Evolutionary conservation across 345 rosid genomes (phyloP), one percentile per base, ranked within the genome.

Genomic region (Eucalyptus polyanthemos): DNA sequence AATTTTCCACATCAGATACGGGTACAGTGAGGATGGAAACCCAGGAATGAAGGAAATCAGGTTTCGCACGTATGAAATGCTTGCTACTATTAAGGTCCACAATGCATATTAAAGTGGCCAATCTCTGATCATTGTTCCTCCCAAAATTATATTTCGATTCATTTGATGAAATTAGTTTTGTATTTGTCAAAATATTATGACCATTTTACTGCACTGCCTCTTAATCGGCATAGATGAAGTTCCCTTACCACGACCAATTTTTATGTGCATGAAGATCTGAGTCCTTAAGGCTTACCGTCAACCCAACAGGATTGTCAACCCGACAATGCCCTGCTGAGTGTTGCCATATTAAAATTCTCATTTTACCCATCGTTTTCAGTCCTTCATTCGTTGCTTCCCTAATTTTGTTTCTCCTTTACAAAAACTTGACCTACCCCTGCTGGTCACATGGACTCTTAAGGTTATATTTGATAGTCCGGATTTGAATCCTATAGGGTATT

Each of bases 361-460:
- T n/a, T 65, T 14, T 7, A 65, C 37, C 37, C 3, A 65, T 65
- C 76, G 0, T 65, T n/a, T 14, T n/a, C 0, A 4, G 19, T 65
- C 37, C 37, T 4, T 29, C 19, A 4, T n/a, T 65, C 72, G 8
- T 29, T 65, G 37, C 37, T 65, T 31, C 72, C 34, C 17, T 65
- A 62, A 4, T 65, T 65, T 65, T n/a, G 31, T 65, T 65, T 65
- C 19, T 65, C 37, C 72, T 65, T 29, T 6, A 7, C 72, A 29
- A 65, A 65, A 65, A 7, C 72, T 65, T 6, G 72, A 4, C 37
- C 72, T 65, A 14, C 1, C 16, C 37, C 37, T 29, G 21, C 17
- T 8, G 17, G 19, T n/a, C 3, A 2, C 1, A 0, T 4, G 72
- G 72, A 29, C 19, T 65, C 2, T 65, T 13, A 3, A 0, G 12